Evolutionary conservation across 306 rosid genomes (phyloP), one percentile per base, ranked within the genome.

Genomic region (Neltuma alba): DNA sequence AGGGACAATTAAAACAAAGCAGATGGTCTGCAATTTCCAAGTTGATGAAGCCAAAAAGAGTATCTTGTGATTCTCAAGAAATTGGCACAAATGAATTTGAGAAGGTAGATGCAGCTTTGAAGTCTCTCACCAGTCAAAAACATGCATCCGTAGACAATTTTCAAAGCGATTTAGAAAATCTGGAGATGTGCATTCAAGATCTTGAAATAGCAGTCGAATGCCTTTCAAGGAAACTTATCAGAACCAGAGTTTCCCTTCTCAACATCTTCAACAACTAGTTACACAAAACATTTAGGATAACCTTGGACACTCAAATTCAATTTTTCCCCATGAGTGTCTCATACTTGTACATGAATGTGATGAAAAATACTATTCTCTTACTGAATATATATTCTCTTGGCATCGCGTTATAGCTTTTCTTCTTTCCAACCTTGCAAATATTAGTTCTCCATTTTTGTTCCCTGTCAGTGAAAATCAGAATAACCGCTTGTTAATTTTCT

Each of bases 221-320:
- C 33, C 78, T 81, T 14, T 73, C 63, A 18, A 85, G 83, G 74
- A 30, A 77, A 67, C 74, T 85, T 60, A 68, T 77, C 12, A 81
- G 23, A 68, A 81, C 40, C 1, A 68, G 88, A 69, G 85, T 77
- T 68, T 55, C 64, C 10, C 80, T 84, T 65, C 87, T 84, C 55
- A 81, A 84, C 72, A 84, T 85, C 50, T 81, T 77, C 75, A 81
- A 38, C 36, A 48, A 78, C 48, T 83, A 83, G 76, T 27, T 48
- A 25, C 7, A 21, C 1, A 66, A 16, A 70, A 52, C 33, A 4
- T 30, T 5, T 50, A 30, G 28, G 31, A 54, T 34, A n/a, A 10
- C 16, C 6, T 10, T 10, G 14, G 34, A 34, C 33, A 50, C 36
- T 18, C 66, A 73, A n/a, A 54, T 73, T 14, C 66, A 54, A 52